phyloP scores from a whole-genome alignment of 192 early-diverging fungal genomes.

The Thamnidium elegans region DNA sequence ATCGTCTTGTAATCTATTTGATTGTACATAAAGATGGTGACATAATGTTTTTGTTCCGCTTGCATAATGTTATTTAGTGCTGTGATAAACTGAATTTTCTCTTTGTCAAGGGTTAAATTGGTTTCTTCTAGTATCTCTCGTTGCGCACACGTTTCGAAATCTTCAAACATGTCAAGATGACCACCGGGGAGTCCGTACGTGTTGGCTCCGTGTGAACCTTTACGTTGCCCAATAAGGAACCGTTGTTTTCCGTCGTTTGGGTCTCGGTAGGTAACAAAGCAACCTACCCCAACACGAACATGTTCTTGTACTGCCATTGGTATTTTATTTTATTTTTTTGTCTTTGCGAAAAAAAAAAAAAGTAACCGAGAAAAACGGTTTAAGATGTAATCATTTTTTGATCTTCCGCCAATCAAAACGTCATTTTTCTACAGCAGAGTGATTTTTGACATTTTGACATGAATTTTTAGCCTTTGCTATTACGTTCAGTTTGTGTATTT shows the following conservation, averaged over 20 bases:
- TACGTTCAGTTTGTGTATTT: too few species aligned
- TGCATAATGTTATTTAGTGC: conserved; percentile 54
- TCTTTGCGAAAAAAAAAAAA: not conserved
- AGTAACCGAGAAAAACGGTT: not conserved
- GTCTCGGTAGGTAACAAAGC: conserved; percentile 36
- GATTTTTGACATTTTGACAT: too few species aligned
- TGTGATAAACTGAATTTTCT: conserved; percentile 37
- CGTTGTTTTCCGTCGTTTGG: not conserved
- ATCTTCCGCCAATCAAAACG: too few species aligned
- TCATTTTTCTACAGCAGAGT: too few species aligned
- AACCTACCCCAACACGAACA: conserved; percentile 44
- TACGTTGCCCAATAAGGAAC: conserved; percentile 53
- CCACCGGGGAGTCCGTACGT: conserved; percentile 52
- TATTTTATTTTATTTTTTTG: not conserved
- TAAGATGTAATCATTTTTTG: not conserved
- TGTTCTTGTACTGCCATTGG: not conserved
- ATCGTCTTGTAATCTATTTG: conserved; percentile 28
- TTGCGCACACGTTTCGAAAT: conserved; percentile 53
- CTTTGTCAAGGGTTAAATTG: conserved; percentile 30
- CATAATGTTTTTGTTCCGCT: conserved; percentile 50
- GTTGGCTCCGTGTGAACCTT: conserved; percentile 56
- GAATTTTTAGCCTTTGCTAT: too few species aligned
- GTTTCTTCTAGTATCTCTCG: conserved; percentile 49
- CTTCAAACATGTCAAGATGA: conserved; percentile 54
- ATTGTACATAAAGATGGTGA: conserved; percentile 52